These are phyloP conservation scores for Naganishia antarctica DNA, from an alignment of 768 basidiomycete species.

Conservation along the genomic window DNA sequence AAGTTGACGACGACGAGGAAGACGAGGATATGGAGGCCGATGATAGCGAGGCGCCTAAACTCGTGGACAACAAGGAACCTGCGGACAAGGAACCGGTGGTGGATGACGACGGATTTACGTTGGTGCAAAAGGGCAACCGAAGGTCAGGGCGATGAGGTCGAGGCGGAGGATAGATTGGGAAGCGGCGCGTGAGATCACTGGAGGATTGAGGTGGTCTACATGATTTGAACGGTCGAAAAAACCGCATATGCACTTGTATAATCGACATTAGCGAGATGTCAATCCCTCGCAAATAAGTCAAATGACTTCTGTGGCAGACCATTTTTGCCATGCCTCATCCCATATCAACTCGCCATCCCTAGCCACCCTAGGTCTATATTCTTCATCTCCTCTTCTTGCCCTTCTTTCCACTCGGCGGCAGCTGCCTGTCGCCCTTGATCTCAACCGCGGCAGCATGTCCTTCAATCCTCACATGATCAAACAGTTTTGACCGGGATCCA, in stretches of 20 bases:
- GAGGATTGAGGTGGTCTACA: too few relatives aligned
- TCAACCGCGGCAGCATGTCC: conserved; percentile 24
- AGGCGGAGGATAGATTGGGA: too few relatives aligned
- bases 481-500: conserved; percentile 24
- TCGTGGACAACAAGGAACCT: conserved; percentile 51
- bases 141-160: conserved; percentile 5
- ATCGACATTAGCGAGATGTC: background rate
- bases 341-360: too few relatives aligned
- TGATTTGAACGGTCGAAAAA: background rate
- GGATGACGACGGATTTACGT: conserved; percentile 88
- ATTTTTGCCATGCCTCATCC: too few relatives aligned
- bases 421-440: background rate
- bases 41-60: conserved; percentile 56
- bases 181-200: too few relatives aligned
- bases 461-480: conserved; percentile 30
- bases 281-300: background rate
- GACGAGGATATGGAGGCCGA: conserved; percentile 40
- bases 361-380: background rate
- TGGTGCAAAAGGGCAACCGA: conserved; percentile 54
- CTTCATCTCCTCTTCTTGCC: conserved; percentile 17
- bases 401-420: conserved; percentile 12
- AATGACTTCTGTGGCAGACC: too few relatives aligned
- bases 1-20: conserved; percentile 34
- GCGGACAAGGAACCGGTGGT: conserved; percentile 60
- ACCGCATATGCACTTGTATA: background rate